A percentile compares a stretch with the other conserved stretches of the same genome.
Evolutionary conservation across 495 filamentous ascomycete species (phyloP).

Genomic region (Hypoxylon crocopeplum): DNA sequence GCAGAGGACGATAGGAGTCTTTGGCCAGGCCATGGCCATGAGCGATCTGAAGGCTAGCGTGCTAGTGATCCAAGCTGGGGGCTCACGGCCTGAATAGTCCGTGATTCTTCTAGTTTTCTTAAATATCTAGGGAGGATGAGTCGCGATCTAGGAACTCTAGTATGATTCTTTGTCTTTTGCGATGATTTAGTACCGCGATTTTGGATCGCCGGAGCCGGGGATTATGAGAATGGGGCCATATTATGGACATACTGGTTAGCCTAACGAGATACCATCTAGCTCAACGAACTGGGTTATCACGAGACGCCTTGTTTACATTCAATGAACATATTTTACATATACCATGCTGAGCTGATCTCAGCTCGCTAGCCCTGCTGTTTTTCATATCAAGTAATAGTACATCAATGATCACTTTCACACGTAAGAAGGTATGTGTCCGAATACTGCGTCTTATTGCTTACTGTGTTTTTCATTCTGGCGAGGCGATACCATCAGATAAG

Average conservation of each 20-base stretch:
- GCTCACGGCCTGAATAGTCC: neutral
- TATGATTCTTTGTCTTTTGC: neutral
- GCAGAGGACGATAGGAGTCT: constrained; percentile 67
- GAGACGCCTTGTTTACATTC: neutral
- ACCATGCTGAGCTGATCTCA: no score
- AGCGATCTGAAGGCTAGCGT: constrained; percentile 71
- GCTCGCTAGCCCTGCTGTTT: no score
- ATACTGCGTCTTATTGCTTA: no score
- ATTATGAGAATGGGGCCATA: neutral
- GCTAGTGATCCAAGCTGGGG: constrained; percentile 71
- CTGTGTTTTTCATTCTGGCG: no score
- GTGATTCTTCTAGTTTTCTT: neutral
- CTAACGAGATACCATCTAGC: constrained; percentile 6
- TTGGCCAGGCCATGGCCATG: constrained; percentile 69
- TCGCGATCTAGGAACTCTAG: neutral
- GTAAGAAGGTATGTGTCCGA: no score
- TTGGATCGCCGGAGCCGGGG: neutral
- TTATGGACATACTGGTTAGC: constrained; percentile 4
- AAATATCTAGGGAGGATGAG: neutral
- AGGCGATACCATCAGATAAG: neutral
- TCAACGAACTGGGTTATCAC: neutral
- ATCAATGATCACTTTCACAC: no score
- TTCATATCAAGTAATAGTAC: no score
- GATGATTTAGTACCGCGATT: constrained; percentile 2
- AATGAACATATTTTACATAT: neutral